Conservation (phyloP, 2,329 filamentous ascomycete species). For the Cercospora brassicicola region DNA sequence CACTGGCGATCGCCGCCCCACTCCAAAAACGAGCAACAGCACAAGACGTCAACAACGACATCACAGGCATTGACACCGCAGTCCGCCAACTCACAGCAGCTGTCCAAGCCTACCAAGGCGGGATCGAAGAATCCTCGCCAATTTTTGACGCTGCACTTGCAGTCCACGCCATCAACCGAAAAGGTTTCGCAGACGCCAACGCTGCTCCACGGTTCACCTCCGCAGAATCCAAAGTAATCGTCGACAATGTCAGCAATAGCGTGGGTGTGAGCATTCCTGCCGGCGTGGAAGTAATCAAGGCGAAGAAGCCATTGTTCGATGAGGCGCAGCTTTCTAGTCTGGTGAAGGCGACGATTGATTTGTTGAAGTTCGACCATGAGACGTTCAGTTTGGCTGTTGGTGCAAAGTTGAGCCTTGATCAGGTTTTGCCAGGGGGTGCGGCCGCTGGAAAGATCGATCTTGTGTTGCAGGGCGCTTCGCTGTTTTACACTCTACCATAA, state of each 20-base stretch:
- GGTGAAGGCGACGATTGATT: slow-evolving; percentile 29
- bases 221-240: slow-evolving; percentile 30
- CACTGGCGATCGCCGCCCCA: slow-evolving; percentile 21
- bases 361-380: slow-evolving; percentile 32
- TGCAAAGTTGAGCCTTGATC: slow-evolving; percentile 28
- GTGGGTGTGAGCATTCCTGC: slow-evolving; percentile 32
- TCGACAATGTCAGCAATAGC: slow-evolving; percentile 28
- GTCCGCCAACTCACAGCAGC: slow-evolving; percentile 28
- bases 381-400: slow-evolving; percentile 29
- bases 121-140: slow-evolving; percentile 24
- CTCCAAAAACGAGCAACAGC: slow-evolving; percentile 21
- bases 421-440: slow-evolving; percentile 17
- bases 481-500: slow-evolving; percentile 20
- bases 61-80: slow-evolving; percentile 30
- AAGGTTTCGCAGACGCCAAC: slow-evolving; percentile 29
- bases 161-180: slow-evolving; percentile 31
- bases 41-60: slow-evolving; percentile 30
- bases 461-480: slow-evolving; percentile 20
- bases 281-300: slow-evolving; percentile 23
- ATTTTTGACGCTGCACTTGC: slow-evolving; percentile 27
- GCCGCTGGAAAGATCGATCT: slow-evolving; percentile 30
- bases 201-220: slow-evolving; percentile 24
- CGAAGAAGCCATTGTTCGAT: slow-evolving; percentile 33
- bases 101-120: slow-evolving; percentile 30
- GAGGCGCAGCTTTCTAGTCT: slow-evolving; percentile 28